Conservation (phyloP, 441 rosid genomes). For the Croton laevigatus region DNA sequence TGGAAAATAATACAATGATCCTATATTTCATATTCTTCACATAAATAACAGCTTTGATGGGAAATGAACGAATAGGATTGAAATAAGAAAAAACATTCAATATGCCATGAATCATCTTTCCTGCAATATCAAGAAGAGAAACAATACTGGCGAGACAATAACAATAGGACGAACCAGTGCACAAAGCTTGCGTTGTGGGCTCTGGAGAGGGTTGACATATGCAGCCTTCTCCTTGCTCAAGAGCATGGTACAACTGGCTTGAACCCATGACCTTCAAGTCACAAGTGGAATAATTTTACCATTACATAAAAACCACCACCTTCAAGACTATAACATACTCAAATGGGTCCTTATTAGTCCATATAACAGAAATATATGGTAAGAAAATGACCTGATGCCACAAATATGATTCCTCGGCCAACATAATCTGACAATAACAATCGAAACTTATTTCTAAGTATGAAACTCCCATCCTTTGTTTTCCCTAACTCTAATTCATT, state of each 20-base stretch:
- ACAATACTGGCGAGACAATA: not conserved
- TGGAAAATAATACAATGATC: not conserved
- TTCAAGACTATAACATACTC: not conserved
- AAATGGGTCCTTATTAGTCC: not conserved
- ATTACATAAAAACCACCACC: too few relatives aligned
- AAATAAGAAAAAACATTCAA: not conserved
- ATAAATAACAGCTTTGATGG: not conserved
- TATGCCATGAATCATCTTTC: not conserved
- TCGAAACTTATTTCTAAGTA: not conserved
- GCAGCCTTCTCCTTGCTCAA: too few relatives aligned
- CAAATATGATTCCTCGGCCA: conserved; percentile 1
- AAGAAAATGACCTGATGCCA: not conserved
- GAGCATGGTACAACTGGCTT: too few relatives aligned
- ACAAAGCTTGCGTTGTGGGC: too few relatives aligned
- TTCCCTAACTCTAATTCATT: not conserved
- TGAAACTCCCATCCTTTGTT: not conserved
- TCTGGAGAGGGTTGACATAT: too few relatives aligned
- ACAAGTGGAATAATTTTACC: too few relatives aligned
- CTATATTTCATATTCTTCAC: not conserved
- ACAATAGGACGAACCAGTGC: not conserved
- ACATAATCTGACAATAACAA: not conserved
- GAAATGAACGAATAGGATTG: not conserved
- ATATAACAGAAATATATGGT: not conserved
- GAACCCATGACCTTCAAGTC: too few relatives aligned
- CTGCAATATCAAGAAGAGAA: not conserved